These are phyloP conservation scores for Tephrocybe rancida DNA, from an alignment of 768 basidiomycete species.

Conservation along the genomic window DNA sequence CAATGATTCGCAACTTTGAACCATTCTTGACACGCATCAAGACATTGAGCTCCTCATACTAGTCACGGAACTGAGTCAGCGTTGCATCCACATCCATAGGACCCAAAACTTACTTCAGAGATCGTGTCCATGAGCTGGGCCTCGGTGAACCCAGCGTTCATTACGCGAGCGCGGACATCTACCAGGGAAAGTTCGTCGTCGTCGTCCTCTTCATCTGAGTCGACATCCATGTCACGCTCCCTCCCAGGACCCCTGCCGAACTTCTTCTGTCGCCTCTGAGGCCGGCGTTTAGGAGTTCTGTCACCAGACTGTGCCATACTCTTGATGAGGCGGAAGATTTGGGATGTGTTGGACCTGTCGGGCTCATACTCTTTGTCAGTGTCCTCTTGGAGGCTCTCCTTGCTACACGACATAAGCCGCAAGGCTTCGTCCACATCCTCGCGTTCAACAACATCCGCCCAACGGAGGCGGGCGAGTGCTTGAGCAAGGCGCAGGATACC, in stretches of 20 bases:
- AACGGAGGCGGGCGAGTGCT: slow-evolving; percentile 90
- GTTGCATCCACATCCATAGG: neutral
- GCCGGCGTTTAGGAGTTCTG: slow-evolving; percentile 27
- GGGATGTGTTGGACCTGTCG: slow-evolving; percentile 79
- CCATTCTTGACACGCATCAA: slow-evolving; percentile 84
- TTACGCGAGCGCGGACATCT: slow-evolving; percentile 84
- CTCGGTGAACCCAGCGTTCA: slow-evolving; percentile 90
- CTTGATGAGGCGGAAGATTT: slow-evolving; percentile 91
- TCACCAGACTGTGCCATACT: slow-evolving; percentile 62
- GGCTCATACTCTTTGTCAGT: slow-evolving; percentile 66
- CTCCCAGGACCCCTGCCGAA: slow-evolving; percentile 72
- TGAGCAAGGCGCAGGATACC: slow-evolving; percentile 94
- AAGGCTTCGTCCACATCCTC: slow-evolving; percentile 96
- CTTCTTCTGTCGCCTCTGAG: slow-evolving; percentile 48
- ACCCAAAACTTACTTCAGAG: slow-evolving; percentile 54
- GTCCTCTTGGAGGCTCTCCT: slow-evolving; percentile 86
- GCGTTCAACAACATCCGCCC: slow-evolving; percentile 76
- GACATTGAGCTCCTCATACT: slow-evolving; percentile 90
- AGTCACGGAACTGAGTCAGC: slow-evolving; percentile 15
- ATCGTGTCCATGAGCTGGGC: slow-evolving; percentile 88
- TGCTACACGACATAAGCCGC: slow-evolving; percentile 95
- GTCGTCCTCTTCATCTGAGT: slow-evolving; percentile 71
- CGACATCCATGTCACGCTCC: slow-evolving; percentile 70
- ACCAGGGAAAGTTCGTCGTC: slow-evolving; percentile 78
- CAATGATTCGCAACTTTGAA: slow-evolving; percentile 75